Percentiles rank a stretch among this genome's conserved stretches.
These are phyloP conservation scores for Crithidia expoeki DNA, from an alignment of 208 protist genomes.

Conservation along the genomic window DNA sequence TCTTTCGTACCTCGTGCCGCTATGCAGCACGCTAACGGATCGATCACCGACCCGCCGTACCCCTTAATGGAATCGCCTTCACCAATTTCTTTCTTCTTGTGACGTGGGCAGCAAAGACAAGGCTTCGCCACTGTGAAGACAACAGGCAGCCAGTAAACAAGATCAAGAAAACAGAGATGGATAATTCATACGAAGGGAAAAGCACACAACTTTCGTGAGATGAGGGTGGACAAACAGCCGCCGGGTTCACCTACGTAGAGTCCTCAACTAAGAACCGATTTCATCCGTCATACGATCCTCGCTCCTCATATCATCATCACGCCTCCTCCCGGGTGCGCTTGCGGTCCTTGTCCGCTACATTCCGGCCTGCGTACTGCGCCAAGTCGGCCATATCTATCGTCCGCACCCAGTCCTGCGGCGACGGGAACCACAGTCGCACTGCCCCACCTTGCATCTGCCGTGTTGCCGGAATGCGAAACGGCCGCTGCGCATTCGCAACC, in stretches of 20 bases:
- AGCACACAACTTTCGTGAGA: too few species aligned
- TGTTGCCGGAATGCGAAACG: constrained; percentile 62
- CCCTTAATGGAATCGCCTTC: neutral
- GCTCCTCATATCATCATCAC: neutral
- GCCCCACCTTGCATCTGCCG: constrained; percentile 36
- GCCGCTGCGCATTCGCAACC: constrained; percentile 35
- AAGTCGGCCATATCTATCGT: constrained; percentile 64
- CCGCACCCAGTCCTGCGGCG: constrained; percentile 59
- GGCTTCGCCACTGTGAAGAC: too few species aligned
- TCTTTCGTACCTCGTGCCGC: too few species aligned
- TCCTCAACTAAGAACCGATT: neutral
- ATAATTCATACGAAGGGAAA: too few species aligned
- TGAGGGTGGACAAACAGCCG: too few species aligned
- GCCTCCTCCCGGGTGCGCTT: constrained; percentile 35
- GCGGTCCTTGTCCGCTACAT: constrained; percentile 28
- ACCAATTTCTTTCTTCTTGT: constrained; percentile 4
- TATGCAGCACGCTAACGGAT: too few species aligned
- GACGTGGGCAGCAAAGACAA: too few species aligned
- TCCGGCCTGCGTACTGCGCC: constrained; percentile 37
- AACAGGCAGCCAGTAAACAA: too few species aligned
- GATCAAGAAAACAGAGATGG: too few species aligned
- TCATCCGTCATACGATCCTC: neutral
- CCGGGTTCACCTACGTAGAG: too few species aligned
- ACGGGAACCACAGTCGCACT: constrained; percentile 59
- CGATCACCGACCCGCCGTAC: too few species aligned